phyloP scores from a whole-genome alignment of 768 basidiomycete species.

The Boletus bicolor region DNA sequence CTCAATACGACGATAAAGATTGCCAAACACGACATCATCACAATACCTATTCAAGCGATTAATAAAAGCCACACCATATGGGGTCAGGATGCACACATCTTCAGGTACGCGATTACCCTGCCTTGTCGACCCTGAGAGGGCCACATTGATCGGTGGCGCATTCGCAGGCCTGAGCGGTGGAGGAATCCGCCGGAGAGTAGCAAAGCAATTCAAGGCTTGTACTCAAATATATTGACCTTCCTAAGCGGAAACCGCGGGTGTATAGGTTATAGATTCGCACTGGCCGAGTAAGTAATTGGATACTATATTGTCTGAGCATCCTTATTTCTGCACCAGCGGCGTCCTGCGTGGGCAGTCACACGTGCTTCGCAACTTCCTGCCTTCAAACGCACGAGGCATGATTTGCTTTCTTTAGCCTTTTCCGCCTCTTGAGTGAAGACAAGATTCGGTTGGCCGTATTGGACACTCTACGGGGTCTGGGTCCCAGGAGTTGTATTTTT shows the following conservation, averaged over 20 bases:
- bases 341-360: conserved; percentile 8
- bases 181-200: conserved; percentile 35
- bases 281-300: conserved; percentile 49
- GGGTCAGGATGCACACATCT: conserved; percentile 63
- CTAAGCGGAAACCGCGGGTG: conserved; percentile 57
- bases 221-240: conserved; percentile 54
- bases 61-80: conserved; percentile 55
- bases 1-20: conserved; percentile 36
- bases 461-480: background rate
- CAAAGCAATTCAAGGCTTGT: conserved; percentile 47
- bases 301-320: background rate
- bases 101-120: conserved; percentile 43
- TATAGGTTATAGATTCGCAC: conserved; percentile 60
- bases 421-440: conserved; percentile 5
- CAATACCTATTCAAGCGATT: conserved; percentile 56
- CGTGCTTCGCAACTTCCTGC: conserved; percentile 7
- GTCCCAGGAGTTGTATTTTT: conserved; percentile 1
- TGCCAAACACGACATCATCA: conserved; percentile 52
- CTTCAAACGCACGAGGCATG: conserved; percentile 10
- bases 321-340: conserved; percentile 7
- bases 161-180: conserved; percentile 53
- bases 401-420: conserved; percentile 25
- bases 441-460: conserved; percentile 6
- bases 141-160: conserved; percentile 20
- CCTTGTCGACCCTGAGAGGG: conserved; percentile 18